A percentile compares a stretch with the other conserved stretches of the same genome.
Evolutionary conservation across 495 filamentous ascomycete genomes (phyloP).

Genomic region (Bathelium albidoporum): DNA sequence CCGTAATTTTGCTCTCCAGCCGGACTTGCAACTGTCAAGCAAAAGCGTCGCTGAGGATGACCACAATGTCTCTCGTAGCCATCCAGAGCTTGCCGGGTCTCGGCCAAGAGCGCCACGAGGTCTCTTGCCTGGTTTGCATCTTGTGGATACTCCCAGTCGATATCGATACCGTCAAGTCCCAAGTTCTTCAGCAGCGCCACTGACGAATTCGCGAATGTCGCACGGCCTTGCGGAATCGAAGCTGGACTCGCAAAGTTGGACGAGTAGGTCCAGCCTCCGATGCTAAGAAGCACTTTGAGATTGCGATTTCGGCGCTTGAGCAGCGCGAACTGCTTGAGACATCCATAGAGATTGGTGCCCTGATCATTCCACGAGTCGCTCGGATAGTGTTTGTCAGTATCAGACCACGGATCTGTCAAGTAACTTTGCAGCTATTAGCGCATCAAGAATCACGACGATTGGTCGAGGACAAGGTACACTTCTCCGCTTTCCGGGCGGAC

Average conservation of each 20-base stretch:
- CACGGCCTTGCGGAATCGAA: conserved; percentile 49
- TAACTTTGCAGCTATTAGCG: conserved; percentile 34
- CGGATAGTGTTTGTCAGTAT: conserved; percentile 77
- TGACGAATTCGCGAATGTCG: conserved; percentile 57
- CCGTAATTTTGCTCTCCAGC: conserved; percentile 57
- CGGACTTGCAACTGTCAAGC: conserved; percentile 65
- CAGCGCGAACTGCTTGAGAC: conserved; percentile 85
- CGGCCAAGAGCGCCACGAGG: conserved; percentile 59
- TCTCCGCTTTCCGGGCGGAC: conserved; percentile 64
- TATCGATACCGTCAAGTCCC: conserved; percentile 52
- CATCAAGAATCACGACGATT: not conserved
- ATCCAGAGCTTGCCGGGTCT: conserved; percentile 43
- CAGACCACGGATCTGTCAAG: conserved; percentile 75
- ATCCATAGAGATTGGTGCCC: conserved; percentile 60
- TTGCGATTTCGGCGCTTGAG: conserved; percentile 82
- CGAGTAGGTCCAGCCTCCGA: conserved; percentile 95
- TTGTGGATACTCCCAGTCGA: conserved; percentile 61
- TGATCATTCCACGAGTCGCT: conserved; percentile 60
- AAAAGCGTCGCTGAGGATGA: conserved; percentile 41
- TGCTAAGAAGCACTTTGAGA: conserved; percentile 82
- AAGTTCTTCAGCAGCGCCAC: conserved; percentile 58
- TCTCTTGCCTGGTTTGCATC: conserved; percentile 51
- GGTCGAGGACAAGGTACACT: conserved; percentile 44
- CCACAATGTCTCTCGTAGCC: conserved; percentile 1
- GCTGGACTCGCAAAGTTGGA: conserved; percentile 71